Conservation (phyloP, 108 stramenopile genomes). For the Schizochytrium sp. region DNA sequence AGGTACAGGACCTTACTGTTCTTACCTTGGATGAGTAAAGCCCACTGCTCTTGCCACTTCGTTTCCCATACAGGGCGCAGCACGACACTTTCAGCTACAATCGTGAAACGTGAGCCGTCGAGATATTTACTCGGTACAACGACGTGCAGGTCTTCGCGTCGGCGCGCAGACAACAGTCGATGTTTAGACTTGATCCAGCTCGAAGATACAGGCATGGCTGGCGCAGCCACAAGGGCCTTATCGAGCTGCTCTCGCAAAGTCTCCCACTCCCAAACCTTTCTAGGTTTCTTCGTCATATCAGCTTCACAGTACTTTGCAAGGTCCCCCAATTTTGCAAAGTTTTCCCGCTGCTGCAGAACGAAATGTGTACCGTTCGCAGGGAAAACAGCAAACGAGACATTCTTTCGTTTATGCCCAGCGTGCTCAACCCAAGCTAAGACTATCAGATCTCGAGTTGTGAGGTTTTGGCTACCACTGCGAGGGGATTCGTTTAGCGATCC, state of each 20-base stretch:
- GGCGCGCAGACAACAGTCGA: not conserved
- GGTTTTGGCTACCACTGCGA: not conserved
- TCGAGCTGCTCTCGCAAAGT: slow-evolving; percentile 46
- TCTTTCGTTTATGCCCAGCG: not conserved
- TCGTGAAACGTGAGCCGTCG: not conserved
- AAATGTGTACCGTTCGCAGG: not conserved
- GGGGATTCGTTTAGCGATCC: no score
- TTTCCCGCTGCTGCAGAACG: slow-evolving; percentile 32
- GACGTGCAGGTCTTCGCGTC: slow-evolving; percentile 9
- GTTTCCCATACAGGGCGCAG: slow-evolving; percentile 54
- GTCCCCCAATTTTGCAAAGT: not conserved
- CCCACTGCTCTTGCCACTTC: slow-evolving; percentile 53
- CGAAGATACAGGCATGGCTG: not conserved
- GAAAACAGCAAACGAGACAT: not conserved
- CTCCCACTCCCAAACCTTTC: slow-evolving; percentile 56
- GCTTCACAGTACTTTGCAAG: slow-evolving; percentile 27
- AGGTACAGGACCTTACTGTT: not conserved
- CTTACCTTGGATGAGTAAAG: not conserved
- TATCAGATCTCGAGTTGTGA: slow-evolving; percentile 24
- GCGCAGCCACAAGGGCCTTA: not conserved
- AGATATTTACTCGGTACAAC: not conserved
- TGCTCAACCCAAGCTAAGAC: slow-evolving; percentile 12
- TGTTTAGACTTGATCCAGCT: not conserved
- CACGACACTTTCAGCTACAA: not conserved
- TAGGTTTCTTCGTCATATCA: slow-evolving; percentile 25